phyloP scores from a whole-genome alignment of 768 basidiomycete species.

The Boletus vinaceobasis region DNA sequence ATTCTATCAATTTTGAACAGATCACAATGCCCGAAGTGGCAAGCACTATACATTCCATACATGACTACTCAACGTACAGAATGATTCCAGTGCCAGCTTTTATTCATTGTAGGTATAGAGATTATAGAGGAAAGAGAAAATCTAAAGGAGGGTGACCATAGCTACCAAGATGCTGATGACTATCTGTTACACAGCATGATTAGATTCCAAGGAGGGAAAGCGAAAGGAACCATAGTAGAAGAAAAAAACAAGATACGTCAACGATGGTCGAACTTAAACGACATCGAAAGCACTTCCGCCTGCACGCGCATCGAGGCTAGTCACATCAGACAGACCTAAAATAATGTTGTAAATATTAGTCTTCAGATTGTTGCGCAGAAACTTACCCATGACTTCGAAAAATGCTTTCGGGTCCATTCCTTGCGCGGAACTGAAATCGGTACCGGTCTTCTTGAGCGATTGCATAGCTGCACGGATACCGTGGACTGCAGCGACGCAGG shows the following conservation, averaged over 20 bases:
- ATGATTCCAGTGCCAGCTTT: conserved; percentile 6
- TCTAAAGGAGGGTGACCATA: conserved; percentile 21
- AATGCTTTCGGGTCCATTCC: conserved; percentile 78
- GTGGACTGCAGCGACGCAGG: conserved; percentile 73
- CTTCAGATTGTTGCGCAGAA: not conserved
- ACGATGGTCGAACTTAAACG: conserved; percentile 34
- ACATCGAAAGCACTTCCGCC: conserved; percentile 57
- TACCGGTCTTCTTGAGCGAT: conserved; percentile 72
- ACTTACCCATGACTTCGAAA: conserved; percentile 72
- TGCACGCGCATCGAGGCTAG: conserved; percentile 52
- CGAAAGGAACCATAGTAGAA: not conserved
- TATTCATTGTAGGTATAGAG: conserved; percentile 12
- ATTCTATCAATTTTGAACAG: not conserved
- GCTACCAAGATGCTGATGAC: conserved; percentile 12
- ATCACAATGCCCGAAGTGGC: not conserved
- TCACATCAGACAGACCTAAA: conserved; percentile 50
- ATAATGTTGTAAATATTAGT: not conserved
- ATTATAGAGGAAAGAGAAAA: conserved; percentile 17
- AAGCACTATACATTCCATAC: not conserved
- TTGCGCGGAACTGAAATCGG: conserved; percentile 56
- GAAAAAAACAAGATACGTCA: not conserved
- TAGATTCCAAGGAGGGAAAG: not conserved
- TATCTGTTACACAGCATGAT: conserved; percentile 21
- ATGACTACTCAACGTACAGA: not conserved
- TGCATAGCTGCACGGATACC: conserved; percentile 77